Conservation (phyloP, 176 grass and related monocot species). For the Neostapfia colusana region DNA sequence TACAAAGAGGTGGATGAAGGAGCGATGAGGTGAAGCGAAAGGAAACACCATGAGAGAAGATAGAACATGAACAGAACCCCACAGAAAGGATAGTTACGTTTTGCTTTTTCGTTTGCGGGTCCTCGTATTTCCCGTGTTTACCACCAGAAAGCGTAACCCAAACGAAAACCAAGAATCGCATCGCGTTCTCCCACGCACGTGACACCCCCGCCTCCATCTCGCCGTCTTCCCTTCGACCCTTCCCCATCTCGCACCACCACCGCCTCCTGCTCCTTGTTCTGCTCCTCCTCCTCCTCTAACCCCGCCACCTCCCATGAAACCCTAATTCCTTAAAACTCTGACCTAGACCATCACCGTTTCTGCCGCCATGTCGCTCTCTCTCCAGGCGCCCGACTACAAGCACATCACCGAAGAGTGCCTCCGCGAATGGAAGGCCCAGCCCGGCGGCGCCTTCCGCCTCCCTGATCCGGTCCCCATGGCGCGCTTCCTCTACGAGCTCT, state of each 20-base stretch:
- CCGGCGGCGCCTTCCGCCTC: conserved; percentile 51
- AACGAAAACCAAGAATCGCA: neutral
- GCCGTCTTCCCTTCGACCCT: neutral
- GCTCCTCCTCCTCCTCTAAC: conserved; percentile 6
- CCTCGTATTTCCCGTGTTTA: neutral
- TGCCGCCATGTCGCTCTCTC: conserved; percentile 44
- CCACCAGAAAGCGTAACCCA: neutral
- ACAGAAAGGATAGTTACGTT: neutral
- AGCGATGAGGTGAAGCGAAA: too few species aligned
- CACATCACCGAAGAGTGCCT: conserved; percentile 81
- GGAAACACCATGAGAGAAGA: too few species aligned
- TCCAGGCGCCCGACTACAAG: conserved; percentile 67
- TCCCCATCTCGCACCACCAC: conserved; percentile 22
- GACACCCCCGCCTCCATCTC: conserved; percentile 22
- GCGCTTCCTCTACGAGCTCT: conserved; percentile 97
- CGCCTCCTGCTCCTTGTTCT: conserved; percentile 22
- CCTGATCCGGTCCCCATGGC: conserved; percentile 85
- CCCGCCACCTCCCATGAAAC: conserved; percentile 46
- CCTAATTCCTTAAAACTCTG: conserved; percentile 42
- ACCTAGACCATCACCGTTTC: neutral
- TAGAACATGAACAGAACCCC: too few species aligned
- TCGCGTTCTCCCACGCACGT: neutral
- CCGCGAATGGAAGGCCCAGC: conserved; percentile 85
- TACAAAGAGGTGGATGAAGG: too few species aligned
- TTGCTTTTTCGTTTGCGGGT: neutral